Evolutionary conservation across 352 stramenopile genomes (phyloP).

Genomic region (Phytophthora quininea): DNA sequence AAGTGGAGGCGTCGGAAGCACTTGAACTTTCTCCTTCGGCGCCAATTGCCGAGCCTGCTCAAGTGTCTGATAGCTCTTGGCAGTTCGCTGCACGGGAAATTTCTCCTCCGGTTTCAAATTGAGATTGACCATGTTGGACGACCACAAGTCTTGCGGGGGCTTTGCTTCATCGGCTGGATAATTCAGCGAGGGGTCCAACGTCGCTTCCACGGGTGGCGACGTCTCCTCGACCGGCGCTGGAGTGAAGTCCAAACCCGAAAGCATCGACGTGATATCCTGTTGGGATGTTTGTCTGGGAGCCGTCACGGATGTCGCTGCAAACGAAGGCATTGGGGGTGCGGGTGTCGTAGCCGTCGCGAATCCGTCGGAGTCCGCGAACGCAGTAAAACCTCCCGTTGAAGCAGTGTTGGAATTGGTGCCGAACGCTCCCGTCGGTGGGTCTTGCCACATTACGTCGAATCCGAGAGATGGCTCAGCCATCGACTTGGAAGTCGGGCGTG

Average conservation of each 20-base stretch:
- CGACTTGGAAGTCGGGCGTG: slow-evolving; percentile 29
- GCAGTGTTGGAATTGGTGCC: slow-evolving; percentile 3
- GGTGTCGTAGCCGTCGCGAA: slow-evolving; percentile 20
- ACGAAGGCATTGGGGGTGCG: slow-evolving; percentile 14
- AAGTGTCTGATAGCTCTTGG: slow-evolving; percentile 69
- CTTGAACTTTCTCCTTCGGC: slow-evolving; percentile 65
- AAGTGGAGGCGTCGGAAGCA: slow-evolving; percentile 51
- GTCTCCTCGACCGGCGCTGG: slow-evolving; percentile 47
- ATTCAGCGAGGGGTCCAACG: slow-evolving; percentile 12
- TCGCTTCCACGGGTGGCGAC: slow-evolving; percentile 18
- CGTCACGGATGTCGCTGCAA: slow-evolving; percentile 1
- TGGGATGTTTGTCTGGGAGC: slow-evolving; percentile 19
- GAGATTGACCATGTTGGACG: slow-evolving; percentile 75
- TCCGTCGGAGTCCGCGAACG: slow-evolving; percentile 33
- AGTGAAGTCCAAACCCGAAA: slow-evolving; percentile 78
- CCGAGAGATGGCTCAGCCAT: slow-evolving; percentile 15
- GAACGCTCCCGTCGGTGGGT: slow-evolving; percentile 3
- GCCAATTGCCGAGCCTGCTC: slow-evolving; percentile 71
- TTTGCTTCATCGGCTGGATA: slow-evolving; percentile 41
- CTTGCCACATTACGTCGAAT: slow-evolving; percentile 36
- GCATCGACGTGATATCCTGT: slow-evolving; percentile 78
- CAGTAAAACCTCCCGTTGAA: slow-evolving; percentile 22
- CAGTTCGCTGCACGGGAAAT: slow-evolving; percentile 45
- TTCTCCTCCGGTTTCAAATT: slow-evolving; percentile 71
- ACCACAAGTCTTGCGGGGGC: slow-evolving; percentile 57